phyloP scores from a whole-genome alignment of 192 early-diverging fungal genomes.

The Podila verticillata region DNA sequence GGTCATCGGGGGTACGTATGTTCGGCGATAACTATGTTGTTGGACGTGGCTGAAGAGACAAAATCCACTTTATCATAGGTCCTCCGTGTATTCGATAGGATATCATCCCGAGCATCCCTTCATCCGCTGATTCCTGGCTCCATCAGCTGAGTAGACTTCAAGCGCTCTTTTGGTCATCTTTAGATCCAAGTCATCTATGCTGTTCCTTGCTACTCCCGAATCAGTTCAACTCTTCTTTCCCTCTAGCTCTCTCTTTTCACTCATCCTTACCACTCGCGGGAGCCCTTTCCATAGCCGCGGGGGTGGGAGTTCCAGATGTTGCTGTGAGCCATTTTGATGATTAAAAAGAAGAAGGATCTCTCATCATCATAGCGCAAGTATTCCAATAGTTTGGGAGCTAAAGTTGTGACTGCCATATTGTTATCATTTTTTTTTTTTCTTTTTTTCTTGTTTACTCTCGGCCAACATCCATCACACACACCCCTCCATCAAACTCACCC shows the following conservation, averaged over 20 bases:
- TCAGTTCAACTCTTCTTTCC: background rate
- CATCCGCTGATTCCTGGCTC: no score
- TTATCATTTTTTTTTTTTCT: conserved; percentile 6
- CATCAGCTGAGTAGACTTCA: no score
- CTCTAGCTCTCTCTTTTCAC: background rate
- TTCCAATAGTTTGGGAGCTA: background rate
- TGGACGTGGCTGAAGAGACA: background rate
- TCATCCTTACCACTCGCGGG: conserved; percentile 88
- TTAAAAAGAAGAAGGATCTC: conserved; percentile 24
- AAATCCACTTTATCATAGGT: background rate
- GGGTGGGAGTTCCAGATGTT: conserved; percentile 99
- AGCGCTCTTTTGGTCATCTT: background rate
- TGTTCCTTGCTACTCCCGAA: background rate
- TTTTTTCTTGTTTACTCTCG: background rate
- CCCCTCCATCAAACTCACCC: conserved; percentile 6
- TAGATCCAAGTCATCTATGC: background rate
- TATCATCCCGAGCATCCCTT: background rate
- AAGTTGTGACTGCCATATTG: background rate
- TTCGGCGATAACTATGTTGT: background rate
- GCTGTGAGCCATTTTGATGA: conserved; percentile 91
- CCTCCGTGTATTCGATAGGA: background rate
- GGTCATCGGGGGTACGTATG: no score
- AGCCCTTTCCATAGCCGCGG: conserved; percentile 97
- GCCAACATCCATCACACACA: background rate
- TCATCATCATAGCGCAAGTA: background rate